These are phyloP conservation scores for Teratosphaeria zuluensis DNA, from an alignment of 2,329 filamentous ascomycete genomes.

Conservation along the genomic window DNA sequence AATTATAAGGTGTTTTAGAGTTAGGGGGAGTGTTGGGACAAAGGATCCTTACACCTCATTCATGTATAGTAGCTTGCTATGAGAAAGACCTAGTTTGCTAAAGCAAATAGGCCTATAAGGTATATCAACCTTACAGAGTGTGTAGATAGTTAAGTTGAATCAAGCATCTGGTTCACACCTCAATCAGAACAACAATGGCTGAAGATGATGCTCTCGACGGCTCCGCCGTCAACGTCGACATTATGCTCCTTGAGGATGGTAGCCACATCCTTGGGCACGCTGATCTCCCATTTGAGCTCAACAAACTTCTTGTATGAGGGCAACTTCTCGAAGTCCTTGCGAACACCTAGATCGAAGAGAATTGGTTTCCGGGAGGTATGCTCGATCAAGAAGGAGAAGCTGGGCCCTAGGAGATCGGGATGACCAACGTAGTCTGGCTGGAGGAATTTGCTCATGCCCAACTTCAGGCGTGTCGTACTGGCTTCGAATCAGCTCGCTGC, in stretches of 20 bases:
- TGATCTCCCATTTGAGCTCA: conserved; percentile 26
- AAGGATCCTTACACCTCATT: no score
- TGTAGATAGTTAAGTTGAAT: no score
- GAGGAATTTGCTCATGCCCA: conserved; percentile 25
- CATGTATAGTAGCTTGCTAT: no score
- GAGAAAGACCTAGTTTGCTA: no score
- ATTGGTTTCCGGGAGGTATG: conserved; percentile 33
- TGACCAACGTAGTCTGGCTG: conserved; percentile 32
- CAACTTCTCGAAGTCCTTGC: conserved; percentile 37
- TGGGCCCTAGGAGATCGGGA: conserved; percentile 28
- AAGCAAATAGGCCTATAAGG: no score
- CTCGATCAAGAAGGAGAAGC: conserved; percentile 40
- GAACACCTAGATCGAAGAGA: conserved; percentile 40
- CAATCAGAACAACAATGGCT: no score
- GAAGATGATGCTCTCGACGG: conserved; percentile 25
- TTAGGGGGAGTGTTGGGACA: conserved; percentile 11
- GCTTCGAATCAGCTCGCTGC: not conserved
- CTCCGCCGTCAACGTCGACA: conserved; percentile 28
- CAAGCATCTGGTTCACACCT: no score
- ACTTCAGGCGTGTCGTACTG: conserved; percentile 25
- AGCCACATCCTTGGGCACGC: conserved; percentile 34
- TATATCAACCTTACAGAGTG: no score
- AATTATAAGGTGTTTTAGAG: no score
- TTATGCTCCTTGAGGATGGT: conserved; percentile 33
- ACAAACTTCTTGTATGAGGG: conserved; percentile 24